Evolutionary conservation across 371 early-diverging fungal species (phyloP).

Genomic region (Chytridium lagenaria): DNA sequence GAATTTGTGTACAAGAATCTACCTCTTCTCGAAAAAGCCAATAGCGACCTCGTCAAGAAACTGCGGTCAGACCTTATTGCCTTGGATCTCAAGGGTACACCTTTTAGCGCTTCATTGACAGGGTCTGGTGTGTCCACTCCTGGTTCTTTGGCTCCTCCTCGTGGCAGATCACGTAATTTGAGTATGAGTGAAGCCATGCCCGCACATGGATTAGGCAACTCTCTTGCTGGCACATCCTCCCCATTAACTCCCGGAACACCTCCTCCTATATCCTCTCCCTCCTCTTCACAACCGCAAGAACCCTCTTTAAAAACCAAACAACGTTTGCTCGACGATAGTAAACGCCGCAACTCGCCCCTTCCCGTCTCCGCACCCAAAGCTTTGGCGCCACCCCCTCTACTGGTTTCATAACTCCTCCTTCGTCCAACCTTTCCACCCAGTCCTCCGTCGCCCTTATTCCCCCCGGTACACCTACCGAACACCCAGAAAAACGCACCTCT

Average conservation of each 20-base stretch:
- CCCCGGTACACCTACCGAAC: not conserved
- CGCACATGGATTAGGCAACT: not conserved
- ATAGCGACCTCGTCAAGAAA: constrained; percentile 67
- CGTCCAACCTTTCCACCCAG: constrained; percentile 7
- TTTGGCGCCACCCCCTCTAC: constrained; percentile 17
- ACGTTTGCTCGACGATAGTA: constrained; percentile 32
- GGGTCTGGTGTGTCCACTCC: not conserved
- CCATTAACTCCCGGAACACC: constrained; percentile 1
- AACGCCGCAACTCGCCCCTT: constrained; percentile 46
- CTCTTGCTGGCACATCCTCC: not conserved
- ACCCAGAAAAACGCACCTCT: constrained; percentile 13
- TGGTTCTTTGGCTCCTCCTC: not conserved
- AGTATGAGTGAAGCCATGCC: constrained; percentile 21
- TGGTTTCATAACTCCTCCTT: not conserved
- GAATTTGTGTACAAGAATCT: constrained; percentile 91
- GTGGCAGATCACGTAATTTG: constrained; percentile 11
- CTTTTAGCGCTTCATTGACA: not conserved
- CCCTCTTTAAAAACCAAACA: constrained; percentile 16
- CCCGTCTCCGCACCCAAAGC: constrained; percentile 37
- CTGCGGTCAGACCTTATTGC: constrained; percentile 44
- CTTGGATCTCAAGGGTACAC: not conserved
- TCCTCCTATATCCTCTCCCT: not conserved
- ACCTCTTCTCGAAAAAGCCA: constrained; percentile 86
- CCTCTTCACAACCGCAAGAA: not conserved
- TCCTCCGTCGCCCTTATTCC: not conserved